Percentiles rank a stretch among this genome's conserved stretches.
These are phyloP conservation scores for Suhomyces bolitotheri DNA, from an alignment of 1,139 yeast species.

Conservation along the genomic window DNA sequence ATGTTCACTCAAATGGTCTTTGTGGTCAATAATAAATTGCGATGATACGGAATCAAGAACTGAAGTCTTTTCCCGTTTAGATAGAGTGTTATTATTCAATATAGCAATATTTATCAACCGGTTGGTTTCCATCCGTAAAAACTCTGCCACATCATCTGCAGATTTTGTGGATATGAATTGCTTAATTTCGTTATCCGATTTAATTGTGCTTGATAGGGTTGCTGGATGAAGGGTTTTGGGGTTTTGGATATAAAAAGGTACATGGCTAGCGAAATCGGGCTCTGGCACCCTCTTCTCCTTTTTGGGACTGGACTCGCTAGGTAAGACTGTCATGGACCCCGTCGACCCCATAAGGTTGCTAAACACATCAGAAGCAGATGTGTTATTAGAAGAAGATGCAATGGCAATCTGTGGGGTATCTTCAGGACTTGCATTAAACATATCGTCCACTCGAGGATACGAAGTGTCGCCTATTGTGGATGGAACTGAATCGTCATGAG, in stretches of 20 bases:
- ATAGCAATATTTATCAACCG: slow-evolving; percentile 19
- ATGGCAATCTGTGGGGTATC: slow-evolving; percentile 3
- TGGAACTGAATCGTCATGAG: background rate
- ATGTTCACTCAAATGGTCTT: slow-evolving; percentile 15
- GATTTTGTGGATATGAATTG: slow-evolving; percentile 3
- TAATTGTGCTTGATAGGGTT: background rate
- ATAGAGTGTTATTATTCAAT: slow-evolving; percentile 18
- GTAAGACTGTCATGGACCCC: slow-evolving; percentile 12
- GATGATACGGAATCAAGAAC: slow-evolving; percentile 27
- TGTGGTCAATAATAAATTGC: slow-evolving; percentile 28
- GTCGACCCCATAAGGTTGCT: slow-evolving; percentile 15
- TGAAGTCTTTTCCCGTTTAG: slow-evolving; percentile 21
- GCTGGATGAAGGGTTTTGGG: slow-evolving; percentile 1
- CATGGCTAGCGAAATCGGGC: background rate
- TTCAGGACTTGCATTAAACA: slow-evolving; percentile 9
- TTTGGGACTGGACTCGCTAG: slow-evolving; percentile 1
- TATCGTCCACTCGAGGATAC: slow-evolving; percentile 9
- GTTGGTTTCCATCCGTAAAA: slow-evolving; percentile 22
- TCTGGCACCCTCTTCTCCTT: slow-evolving; percentile 2
- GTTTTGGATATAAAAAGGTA: slow-evolving; percentile 2
- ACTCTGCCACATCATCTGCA: slow-evolving; percentile 15
- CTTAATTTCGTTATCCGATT: slow-evolving; percentile 1
- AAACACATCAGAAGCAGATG: slow-evolving; percentile 17
- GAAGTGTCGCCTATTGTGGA: background rate
- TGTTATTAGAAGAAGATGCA: slow-evolving; percentile 1